Conservation (phyloP, 352 stramenopile genomes). For the Pythium periplocum region DNA sequence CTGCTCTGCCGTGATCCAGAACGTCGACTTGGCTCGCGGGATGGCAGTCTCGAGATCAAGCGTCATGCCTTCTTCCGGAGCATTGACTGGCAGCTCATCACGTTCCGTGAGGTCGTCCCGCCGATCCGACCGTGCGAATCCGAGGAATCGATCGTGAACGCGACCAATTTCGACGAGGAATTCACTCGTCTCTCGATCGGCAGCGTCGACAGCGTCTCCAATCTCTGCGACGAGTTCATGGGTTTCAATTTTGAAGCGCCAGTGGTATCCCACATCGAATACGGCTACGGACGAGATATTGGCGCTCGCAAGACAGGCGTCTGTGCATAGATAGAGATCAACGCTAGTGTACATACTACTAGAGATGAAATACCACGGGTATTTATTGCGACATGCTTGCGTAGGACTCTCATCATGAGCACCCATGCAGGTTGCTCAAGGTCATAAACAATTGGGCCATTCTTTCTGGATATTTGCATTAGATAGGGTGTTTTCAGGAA, state of each 20-base stretch:
- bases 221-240: constrained; percentile 58
- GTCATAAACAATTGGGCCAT: too few relatives aligned
- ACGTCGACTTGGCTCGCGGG: constrained; percentile 40
- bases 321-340: too few relatives aligned
- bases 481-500: too few relatives aligned
- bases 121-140: constrained; percentile 61
- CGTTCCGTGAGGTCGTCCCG: constrained; percentile 46
- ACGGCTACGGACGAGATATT: constrained; percentile 44
- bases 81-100: constrained; percentile 66
- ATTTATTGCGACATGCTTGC: too few relatives aligned
- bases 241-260: constrained; percentile 85
- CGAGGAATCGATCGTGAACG: constrained; percentile 44
- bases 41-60: constrained; percentile 52
- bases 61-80: constrained; percentile 55
- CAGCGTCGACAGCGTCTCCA: constrained; percentile 27
- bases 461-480: too few relatives aligned
- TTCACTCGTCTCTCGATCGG: constrained; percentile 68
- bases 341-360: too few relatives aligned
- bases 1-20: constrained; percentile 44
- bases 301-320: background rate
- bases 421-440: too few relatives aligned
- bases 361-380: too few relatives aligned
- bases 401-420: too few relatives aligned
- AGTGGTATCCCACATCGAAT: constrained; percentile 40
- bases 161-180: constrained; percentile 82